Evolutionary conservation across 495 filamentous ascomycete species (phyloP).

Genomic region (Penicillium macrosclerotiorum): DNA sequence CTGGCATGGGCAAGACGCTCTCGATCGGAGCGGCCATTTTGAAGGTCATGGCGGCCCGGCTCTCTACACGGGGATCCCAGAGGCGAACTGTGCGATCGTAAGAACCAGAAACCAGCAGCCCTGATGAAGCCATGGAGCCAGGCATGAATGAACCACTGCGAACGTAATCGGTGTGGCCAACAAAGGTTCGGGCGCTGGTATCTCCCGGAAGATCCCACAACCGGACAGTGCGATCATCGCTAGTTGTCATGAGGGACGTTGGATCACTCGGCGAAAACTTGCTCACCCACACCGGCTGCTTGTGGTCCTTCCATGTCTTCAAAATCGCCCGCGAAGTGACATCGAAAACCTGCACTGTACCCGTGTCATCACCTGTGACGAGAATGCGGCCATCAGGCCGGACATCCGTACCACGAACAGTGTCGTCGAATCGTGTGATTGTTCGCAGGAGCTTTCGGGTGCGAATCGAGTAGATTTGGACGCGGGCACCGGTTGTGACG

Average conservation of each 20-base stretch:
- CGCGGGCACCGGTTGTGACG: conserved; percentile 83
- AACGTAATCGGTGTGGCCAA: conserved; percentile 93
- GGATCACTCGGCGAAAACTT: conserved; percentile 84
- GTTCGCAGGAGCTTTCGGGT: conserved; percentile 87
- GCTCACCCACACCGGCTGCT: conserved; percentile 89
- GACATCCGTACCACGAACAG: conserved; percentile 81
- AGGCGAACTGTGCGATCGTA: conserved; percentile 93
- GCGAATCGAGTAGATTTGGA: conserved; percentile 89
- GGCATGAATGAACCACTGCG: conserved; percentile 83
- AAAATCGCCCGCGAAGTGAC: conserved; percentile 83
- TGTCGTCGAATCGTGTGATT: conserved; percentile 87
- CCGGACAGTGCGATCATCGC: conserved; percentile 88
- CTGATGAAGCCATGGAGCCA: conserved; percentile 62
- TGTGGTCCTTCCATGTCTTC: conserved; percentile 94
- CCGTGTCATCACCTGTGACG: conserved; percentile 86
- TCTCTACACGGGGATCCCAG: conserved; percentile 82
- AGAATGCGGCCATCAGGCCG: conserved; percentile 84
- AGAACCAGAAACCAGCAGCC: conserved; percentile 77
- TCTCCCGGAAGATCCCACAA: conserved; percentile 91
- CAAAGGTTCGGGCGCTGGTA: conserved; percentile 68
- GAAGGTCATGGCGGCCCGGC: conserved; percentile 78
- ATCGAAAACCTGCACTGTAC: conserved; percentile 92
- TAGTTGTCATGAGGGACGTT: conserved; percentile 77
- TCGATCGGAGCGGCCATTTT: conserved; percentile 89
- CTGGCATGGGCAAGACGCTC: conserved; percentile 76